Evolutionary conservation across 345 rosid genomes (phyloP).

Genomic region (Adansonia digitata): DNA sequence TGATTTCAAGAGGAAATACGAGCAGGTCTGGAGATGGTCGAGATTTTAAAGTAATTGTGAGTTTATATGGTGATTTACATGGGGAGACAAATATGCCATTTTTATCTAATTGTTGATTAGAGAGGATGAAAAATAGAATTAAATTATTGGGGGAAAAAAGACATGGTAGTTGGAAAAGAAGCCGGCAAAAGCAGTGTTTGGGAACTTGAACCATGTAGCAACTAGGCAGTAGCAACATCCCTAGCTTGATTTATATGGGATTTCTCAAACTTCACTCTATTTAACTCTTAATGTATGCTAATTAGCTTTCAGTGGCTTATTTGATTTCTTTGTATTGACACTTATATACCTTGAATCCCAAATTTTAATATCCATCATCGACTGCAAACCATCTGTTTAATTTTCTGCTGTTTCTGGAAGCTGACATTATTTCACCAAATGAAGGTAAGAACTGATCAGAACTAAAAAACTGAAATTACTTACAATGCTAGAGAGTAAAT

Average conservation of each 20-base stretch:
- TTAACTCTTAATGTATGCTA: constrained; percentile 12
- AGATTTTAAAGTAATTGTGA: not conserved
- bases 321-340: constrained; percentile 1
- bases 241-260: constrained; percentile 20
- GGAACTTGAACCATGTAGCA: constrained; percentile 47
- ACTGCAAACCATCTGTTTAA: not conserved
- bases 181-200: constrained; percentile 26
- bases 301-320: constrained; percentile 12
- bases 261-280: constrained; percentile 18
- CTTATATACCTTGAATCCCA: not conserved
- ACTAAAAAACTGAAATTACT: not conserved
- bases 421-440: constrained; percentile 9
- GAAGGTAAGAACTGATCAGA: constrained; percentile 23
- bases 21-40: not conserved
- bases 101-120: too few species aligned
- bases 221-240: not conserved
- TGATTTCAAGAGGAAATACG: not conserved
- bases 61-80: too few species aligned
- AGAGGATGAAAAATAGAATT: not conserved
- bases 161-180: not conserved
- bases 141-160: not conserved
- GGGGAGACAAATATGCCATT: too few species aligned
- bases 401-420: too few species aligned
- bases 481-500: not conserved
- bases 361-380: not conserved